Conservation (phyloP, 1,139 yeast species). For the Suhomyces bolitotheri region DNA sequence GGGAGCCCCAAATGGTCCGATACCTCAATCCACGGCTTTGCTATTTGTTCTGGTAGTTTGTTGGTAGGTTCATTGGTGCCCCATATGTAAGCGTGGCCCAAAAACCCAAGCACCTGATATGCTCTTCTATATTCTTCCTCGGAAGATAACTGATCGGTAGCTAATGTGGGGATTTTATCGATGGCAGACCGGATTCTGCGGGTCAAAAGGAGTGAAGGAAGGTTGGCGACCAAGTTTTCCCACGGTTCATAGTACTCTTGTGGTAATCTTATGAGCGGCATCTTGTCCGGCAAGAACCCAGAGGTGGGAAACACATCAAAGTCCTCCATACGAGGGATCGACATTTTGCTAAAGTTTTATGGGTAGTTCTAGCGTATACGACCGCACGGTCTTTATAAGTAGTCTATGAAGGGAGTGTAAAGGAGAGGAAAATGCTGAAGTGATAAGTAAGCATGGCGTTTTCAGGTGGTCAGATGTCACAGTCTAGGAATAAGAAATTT, state of each 20-base stretch:
- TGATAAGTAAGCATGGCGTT: too few species aligned
- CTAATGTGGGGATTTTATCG: slow-evolving; percentile 59
- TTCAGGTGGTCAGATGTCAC: too few species aligned
- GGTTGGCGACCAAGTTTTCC: slow-evolving; percentile 66
- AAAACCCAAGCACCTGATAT: slow-evolving; percentile 71
- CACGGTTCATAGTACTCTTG: slow-evolving; percentile 69
- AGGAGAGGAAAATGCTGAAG: too few species aligned
- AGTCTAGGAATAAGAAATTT: too few species aligned
- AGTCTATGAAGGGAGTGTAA: too few species aligned
- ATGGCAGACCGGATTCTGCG: slow-evolving; percentile 58
- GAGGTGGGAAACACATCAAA: slow-evolving; percentile 68
- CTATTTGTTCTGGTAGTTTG: slow-evolving; percentile 63
- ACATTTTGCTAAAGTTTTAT: slow-evolving; percentile 2
- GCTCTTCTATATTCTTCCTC: slow-evolving; percentile 71
- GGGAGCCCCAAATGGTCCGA: slow-evolving; percentile 69
- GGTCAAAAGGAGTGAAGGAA: slow-evolving; percentile 74
- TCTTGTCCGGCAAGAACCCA: slow-evolving; percentile 75
- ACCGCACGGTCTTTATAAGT: too few species aligned
- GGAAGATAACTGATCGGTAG: slow-evolving; percentile 42
- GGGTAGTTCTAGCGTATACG: too few species aligned
- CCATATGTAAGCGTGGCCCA: slow-evolving; percentile 92
- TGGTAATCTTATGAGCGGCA: slow-evolving; percentile 64
- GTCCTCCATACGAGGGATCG: slow-evolving; percentile 43
- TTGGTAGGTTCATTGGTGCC: slow-evolving; percentile 68
- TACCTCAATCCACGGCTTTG: slow-evolving; percentile 66